A percentile compares a stretch with the other conserved stretches of the same genome.
Evolutionary conservation across 495 filamentous ascomycete species (phyloP).

Genomic region (Copromyces sp.): DNA sequence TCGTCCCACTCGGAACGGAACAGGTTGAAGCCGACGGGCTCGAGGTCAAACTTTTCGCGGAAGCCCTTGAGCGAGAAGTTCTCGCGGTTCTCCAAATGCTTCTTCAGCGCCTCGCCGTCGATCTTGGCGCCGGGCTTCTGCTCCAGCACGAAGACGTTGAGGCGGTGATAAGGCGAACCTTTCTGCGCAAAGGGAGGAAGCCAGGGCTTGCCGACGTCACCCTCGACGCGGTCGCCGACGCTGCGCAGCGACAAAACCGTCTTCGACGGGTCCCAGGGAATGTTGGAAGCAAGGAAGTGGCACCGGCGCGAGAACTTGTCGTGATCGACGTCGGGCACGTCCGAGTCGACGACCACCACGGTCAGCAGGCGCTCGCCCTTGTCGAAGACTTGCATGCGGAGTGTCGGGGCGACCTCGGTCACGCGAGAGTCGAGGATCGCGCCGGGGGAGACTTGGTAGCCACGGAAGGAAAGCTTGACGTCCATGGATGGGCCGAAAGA

Average conservation of each 20-base stretch:
- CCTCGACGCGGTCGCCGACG: conserved; percentile 18
- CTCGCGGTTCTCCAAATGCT: conserved; percentile 39
- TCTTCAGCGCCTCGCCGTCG: conserved; percentile 50
- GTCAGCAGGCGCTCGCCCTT: conserved; percentile 70
- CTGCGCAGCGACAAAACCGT: conserved; percentile 38
- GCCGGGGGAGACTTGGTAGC: conserved; percentile 58
- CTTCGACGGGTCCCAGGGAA: conserved; percentile 41
- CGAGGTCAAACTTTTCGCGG: conserved; percentile 53
- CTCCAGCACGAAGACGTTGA: conserved; percentile 71
- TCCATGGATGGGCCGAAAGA: conserved; percentile 69
- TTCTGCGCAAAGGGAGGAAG: conserved; percentile 78
- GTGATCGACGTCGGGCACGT: conserved; percentile 72
- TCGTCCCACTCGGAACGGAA: conserved; percentile 91
- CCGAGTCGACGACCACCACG: conserved; percentile 76
- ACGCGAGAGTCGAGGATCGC: conserved; percentile 60
- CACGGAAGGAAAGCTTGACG: conserved; percentile 67
- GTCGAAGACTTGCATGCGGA: conserved; percentile 79
- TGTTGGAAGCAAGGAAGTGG: conserved; percentile 71
- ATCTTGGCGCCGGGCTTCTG: conserved; percentile 54
- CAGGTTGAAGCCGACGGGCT: conserved; percentile 69
- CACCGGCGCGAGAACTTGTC: conserved; percentile 70
- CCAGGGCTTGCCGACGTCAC: conserved; percentile 67
- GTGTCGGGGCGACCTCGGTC: conserved; percentile 58
- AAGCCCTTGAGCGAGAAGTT: conserved; percentile 64
- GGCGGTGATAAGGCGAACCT: conserved; percentile 83